Conservation (phyloP, 2,329 filamentous ascomycete genomes). For the Rutstroemia sp. region DNA sequence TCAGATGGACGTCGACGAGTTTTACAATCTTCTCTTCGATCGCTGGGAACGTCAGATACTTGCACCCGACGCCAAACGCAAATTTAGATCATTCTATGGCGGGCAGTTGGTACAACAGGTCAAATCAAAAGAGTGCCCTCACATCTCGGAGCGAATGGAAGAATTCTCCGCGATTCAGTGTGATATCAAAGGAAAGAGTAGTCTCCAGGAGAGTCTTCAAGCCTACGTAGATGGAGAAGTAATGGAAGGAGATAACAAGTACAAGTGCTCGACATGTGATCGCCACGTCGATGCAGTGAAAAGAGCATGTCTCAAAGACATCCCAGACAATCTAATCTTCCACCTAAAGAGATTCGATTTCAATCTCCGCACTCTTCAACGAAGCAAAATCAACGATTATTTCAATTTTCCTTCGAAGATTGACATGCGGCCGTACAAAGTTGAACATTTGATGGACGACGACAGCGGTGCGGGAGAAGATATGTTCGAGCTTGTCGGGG, state of each 20-base stretch:
- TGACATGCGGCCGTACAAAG: slow-evolving; percentile 83
- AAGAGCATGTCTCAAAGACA: slow-evolving; percentile 81
- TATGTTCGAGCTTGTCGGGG: slow-evolving; percentile 86
- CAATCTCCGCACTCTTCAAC: slow-evolving; percentile 66
- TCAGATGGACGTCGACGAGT: slow-evolving; percentile 98
- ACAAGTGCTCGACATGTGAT: slow-evolving; percentile 88
- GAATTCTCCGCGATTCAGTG: slow-evolving; percentile 93
- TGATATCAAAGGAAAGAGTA: slow-evolving; percentile 87
- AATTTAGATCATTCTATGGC: slow-evolving; percentile 78
- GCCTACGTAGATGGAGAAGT: slow-evolving; percentile 96
- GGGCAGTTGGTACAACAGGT: slow-evolving; percentile 91
- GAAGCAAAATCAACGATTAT: slow-evolving; percentile 91
- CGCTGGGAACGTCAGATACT: slow-evolving; percentile 79
- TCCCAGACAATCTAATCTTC: slow-evolving; percentile 91
- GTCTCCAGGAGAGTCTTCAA: slow-evolving; percentile 76
- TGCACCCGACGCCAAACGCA: slow-evolving; percentile 58
- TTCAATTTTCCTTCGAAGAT: slow-evolving; percentile 82
- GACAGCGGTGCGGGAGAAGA: slow-evolving; percentile 54
- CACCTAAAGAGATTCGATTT: slow-evolving; percentile 87
- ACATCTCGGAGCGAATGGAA: slow-evolving; percentile 86
- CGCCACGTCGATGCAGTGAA: slow-evolving; percentile 90
- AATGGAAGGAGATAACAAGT: slow-evolving; percentile 98
- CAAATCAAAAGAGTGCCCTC: slow-evolving; percentile 87
- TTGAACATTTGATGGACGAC: slow-evolving; percentile 69
- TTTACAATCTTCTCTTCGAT: slow-evolving; percentile 90